A percentile compares a stretch with the other conserved stretches of the same genome.
Evolutionary conservation across 2,329 filamentous ascomycete species (phyloP).

Genomic region (Colletotrichum kahawae): DNA sequence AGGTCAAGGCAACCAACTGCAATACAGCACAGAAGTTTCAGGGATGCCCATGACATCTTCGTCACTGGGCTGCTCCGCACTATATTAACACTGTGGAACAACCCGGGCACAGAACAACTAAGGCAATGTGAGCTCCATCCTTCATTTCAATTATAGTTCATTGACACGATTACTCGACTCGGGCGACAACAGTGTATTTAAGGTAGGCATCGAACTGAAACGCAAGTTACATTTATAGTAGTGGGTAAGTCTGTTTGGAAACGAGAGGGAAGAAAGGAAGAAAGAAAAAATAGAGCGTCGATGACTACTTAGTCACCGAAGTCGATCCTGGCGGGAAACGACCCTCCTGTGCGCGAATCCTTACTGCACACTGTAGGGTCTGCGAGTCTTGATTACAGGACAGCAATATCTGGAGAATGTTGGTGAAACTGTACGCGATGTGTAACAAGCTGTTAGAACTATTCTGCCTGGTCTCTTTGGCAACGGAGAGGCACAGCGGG

Average conservation of each 20-base stretch:
- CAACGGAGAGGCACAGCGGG: accelerated
- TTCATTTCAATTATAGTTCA: neutral
- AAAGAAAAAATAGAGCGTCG: accelerated
- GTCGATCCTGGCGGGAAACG: accelerated
- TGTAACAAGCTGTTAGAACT: neutral
- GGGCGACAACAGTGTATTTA: too few species aligned
- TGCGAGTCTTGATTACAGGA: neutral
- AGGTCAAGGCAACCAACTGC: neutral
- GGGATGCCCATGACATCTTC: neutral
- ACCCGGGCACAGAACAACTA: neutral
- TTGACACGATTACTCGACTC: neutral
- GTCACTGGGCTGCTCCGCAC: neutral
- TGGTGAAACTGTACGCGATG: too few species aligned
- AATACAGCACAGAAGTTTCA: accelerated
- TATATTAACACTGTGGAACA: neutral
- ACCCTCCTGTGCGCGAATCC: neutral
- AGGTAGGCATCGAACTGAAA: too few species aligned
- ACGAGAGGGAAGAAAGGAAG: neutral
- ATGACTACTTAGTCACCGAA: neutral
- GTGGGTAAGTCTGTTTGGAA: neutral
- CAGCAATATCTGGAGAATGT: neutral
- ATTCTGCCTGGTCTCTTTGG: accelerated
- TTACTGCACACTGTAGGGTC: neutral
- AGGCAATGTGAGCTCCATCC: neutral
- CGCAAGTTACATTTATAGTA: too few species aligned